Evolutionary conservation across 2,329 filamentous ascomycete genomes (phyloP).

Genomic region (Penicillium expansum): DNA sequence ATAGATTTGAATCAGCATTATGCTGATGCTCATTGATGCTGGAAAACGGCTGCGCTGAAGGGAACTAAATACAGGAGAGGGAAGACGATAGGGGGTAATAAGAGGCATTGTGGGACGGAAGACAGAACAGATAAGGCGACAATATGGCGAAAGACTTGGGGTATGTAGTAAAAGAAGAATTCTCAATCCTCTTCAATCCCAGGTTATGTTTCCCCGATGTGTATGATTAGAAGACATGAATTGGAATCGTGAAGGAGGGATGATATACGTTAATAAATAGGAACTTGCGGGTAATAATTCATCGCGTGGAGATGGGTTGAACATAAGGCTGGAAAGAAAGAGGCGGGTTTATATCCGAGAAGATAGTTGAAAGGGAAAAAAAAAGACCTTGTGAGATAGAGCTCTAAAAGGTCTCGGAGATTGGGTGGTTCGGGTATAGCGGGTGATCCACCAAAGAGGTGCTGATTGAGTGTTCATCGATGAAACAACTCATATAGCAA

Average conservation of each 20-base stretch:
- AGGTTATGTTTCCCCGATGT: conserved; percentile 1
- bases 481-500: background rate
- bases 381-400: background rate
- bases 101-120: conserved; percentile 6
- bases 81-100: conserved; percentile 9
- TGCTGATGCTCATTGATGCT: conserved; percentile 29
- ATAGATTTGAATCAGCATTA: conserved; percentile 22
- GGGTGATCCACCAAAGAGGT: background rate
- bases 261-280: conserved; percentile 8
- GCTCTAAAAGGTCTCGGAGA: background rate
- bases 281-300: background rate
- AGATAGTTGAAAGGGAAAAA: background rate
- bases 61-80: conserved; percentile 24
- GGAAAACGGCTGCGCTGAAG: conserved; percentile 30
- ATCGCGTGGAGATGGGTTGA: background rate
- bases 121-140: conserved; percentile 11
- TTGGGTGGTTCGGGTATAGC: background rate
- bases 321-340: background rate
- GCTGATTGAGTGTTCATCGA: background rate
- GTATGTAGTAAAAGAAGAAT: conserved; percentile 2
- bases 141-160: conserved; percentile 1
- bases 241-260: background rate
- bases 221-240: conserved; percentile 13
- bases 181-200: conserved; percentile 2
- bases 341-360: background rate